Percentiles rank a stretch among this genome's conserved stretches.
Evolutionary conservation across 1,284 basidiomycete species (phyloP).

Genomic region (Tremellales sp.): DNA sequence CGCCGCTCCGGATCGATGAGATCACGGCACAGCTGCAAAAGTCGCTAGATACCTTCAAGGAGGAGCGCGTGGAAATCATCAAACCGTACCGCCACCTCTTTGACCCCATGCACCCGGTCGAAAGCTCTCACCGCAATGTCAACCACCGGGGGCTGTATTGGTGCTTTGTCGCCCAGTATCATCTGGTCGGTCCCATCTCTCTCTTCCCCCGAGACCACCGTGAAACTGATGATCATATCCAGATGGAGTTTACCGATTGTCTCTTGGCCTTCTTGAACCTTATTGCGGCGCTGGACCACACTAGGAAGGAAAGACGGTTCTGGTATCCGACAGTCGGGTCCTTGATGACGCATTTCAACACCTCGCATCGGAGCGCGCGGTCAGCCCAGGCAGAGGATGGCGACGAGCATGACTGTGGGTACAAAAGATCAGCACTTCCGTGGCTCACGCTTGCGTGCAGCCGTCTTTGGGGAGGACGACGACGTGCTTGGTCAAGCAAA

Average conservation of each 20-base stretch:
- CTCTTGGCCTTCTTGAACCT: conserved; percentile 55
- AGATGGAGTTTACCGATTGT: conserved; percentile 55
- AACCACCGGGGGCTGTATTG: conserved; percentile 53
- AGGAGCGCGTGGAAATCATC: conserved; percentile 56
- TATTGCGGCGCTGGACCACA: conserved; percentile 59
- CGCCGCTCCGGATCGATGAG: conserved; percentile 16
- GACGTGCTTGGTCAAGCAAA: conserved; percentile 34
- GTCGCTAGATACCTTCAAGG: conserved; percentile 53
- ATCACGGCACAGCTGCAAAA: conserved; percentile 13
- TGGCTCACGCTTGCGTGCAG: conserved; percentile 6
- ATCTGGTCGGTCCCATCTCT: conserved; percentile 45
- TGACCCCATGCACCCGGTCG: conserved; percentile 48
- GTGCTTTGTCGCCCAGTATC: conserved; percentile 71
- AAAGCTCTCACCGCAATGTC: neutral
- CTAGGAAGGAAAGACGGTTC: conserved; percentile 54
- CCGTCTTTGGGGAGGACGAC: conserved; percentile 24
- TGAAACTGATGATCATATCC: neutral
- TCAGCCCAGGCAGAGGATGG: conserved; percentile 28
- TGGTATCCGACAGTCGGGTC: conserved; percentile 63
- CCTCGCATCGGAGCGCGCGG: conserved; percentile 22
- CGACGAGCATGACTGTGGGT: conserved; percentile 31
- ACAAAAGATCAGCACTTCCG: neutral
- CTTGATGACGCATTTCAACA: conserved; percentile 25
- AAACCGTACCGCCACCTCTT: conserved; percentile 66
- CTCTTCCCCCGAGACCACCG: neutral